Base-by-base conservation (phyloP, 768 basidiomycete genomes). In the Lactifluus pinguis region DNA sequence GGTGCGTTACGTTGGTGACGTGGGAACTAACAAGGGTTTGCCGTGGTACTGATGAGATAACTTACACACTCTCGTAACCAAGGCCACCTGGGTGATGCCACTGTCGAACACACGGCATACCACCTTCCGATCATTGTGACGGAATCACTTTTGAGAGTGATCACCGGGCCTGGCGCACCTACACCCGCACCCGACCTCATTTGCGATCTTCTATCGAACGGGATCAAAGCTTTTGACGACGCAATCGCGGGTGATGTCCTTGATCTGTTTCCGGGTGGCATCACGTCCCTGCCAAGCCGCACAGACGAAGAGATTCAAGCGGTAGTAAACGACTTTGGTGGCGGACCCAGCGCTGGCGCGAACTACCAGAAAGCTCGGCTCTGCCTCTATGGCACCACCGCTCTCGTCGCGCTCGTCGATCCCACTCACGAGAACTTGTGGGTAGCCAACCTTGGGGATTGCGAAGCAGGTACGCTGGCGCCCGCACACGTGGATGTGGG, bases 341-440 rank as follows among this genome's bases (percentile, higher is more conserved):
- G 70, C 4, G 25, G 25, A 25, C 81, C 83, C 9, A 32, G 17
- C 42, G 52, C n/a, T 4, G 85, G 83, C 3, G 73, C 73, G 25
- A 88, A 86, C 68, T 84, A 85, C 76, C 75, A 80, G 61, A 87
- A 84, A 69, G 84, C 83, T 19, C 73, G 84, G 51, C 76, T 87
- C 44, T 86, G 86, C 68, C 87, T 91, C 82, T 86, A 88, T 66
- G 89, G 89, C n/a, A 87, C 86, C 0, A 90, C 89, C 5, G 87
- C 86, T 8, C 79, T 90, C 42, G 81, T 90, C 47, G 81, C 88
- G 9, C 77, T 91, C 45, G 79, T 87, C 47, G 87, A 89, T 72
- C 86, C 87, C 42, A 75, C 81, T 9, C 79, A 82, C 62, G 76
- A 80, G 67, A 82, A 89, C 61, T 73, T 90, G n/a, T 91, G 89